Percentiles rank a stretch among this genome's conserved stretches.
phyloP scores from a whole-genome alignment of 1,139 yeast genomes.

The Candida sp. region DNA sequence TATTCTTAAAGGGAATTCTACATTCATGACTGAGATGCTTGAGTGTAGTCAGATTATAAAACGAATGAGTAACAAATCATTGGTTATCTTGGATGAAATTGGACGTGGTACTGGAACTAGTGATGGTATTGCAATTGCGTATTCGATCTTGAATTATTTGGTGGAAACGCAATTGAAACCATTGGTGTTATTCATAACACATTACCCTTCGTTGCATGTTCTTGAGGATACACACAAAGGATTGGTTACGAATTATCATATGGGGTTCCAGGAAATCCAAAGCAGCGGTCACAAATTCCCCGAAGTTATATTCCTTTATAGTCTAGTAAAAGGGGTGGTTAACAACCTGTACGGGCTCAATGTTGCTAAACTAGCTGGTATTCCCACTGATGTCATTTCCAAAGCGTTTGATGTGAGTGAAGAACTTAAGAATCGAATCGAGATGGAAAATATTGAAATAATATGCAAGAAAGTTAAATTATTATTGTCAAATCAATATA shows the following conservation, averaged over 20 bases:
- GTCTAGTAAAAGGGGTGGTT: conserved; percentile 55
- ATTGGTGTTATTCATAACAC: conserved; percentile 77
- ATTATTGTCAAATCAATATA: background rate
- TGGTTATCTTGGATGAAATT: conserved; percentile 80
- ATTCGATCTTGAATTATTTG: conserved; percentile 67
- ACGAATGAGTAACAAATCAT: conserved; percentile 42
- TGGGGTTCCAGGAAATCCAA: conserved; percentile 63
- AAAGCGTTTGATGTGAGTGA: conserved; percentile 49
- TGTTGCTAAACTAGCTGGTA: conserved; percentile 70
- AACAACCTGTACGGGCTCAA: conserved; percentile 73
- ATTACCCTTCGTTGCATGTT: conserved; percentile 70
- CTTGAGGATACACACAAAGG: conserved; percentile 41
- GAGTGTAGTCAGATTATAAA: conserved; percentile 60
- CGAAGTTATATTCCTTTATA: conserved; percentile 58
- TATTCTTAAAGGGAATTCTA: conserved; percentile 63
- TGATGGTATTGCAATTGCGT: conserved; percentile 89
- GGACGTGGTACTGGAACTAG: conserved; percentile 86
- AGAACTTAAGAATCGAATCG: conserved; percentile 30
- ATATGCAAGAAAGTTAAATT: conserved; percentile 3
- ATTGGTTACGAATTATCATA: conserved; percentile 59
- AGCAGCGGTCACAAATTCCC: conserved; percentile 30
- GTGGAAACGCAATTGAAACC: conserved; percentile 44
- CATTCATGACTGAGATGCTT: conserved; percentile 72
- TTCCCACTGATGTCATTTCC: conserved; percentile 48
- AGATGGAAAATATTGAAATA: conserved; percentile 10